Evolutionary conservation across 2,329 filamentous ascomycete species (phyloP).

Genomic region (Sporothrix sp.): DNA sequence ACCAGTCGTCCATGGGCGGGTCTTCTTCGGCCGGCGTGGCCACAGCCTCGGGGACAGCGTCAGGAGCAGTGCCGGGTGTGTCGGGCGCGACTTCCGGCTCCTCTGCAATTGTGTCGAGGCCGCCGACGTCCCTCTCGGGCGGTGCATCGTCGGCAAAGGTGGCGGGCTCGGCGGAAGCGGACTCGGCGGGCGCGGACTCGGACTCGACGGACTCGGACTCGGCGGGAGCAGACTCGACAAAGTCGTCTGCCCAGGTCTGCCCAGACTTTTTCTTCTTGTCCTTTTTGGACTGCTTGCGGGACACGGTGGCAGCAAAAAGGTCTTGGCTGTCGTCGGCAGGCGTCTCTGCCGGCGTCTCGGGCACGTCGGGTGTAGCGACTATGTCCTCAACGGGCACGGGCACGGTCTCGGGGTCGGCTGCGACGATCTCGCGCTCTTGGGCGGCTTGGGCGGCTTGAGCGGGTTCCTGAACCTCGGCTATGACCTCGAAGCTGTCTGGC

Average conservation of each 20-base stretch:
- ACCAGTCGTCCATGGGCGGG: background rate
- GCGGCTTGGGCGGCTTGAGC: background rate
- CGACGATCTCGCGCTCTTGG: background rate
- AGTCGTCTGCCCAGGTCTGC: constrained; percentile 3
- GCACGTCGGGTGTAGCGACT: background rate
- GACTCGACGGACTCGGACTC: background rate
- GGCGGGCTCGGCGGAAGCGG: background rate
- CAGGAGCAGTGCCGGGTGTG: background rate
- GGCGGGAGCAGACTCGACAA: background rate
- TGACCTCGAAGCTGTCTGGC: background rate
- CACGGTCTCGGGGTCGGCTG: background rate
- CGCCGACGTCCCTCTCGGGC: background rate
- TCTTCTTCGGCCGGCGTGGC: background rate
- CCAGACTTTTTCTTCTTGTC: constrained; percentile 8
- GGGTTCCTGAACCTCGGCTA: background rate
- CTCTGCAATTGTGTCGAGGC: constrained; percentile 1
- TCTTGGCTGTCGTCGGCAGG: background rate
- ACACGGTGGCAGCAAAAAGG: background rate
- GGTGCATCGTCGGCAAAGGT: background rate
- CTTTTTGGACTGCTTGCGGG: constrained; percentile 13
- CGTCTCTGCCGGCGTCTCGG: background rate
- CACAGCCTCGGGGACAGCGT: too few species aligned
- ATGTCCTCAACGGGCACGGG: background rate
- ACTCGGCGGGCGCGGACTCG: background rate
- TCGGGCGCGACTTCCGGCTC: background rate